Evolutionary conservation across 2,329 filamentous ascomycete species (phyloP), one percentile per base, ranked within the genome.

Genomic region (Xylaria sp.): DNA sequence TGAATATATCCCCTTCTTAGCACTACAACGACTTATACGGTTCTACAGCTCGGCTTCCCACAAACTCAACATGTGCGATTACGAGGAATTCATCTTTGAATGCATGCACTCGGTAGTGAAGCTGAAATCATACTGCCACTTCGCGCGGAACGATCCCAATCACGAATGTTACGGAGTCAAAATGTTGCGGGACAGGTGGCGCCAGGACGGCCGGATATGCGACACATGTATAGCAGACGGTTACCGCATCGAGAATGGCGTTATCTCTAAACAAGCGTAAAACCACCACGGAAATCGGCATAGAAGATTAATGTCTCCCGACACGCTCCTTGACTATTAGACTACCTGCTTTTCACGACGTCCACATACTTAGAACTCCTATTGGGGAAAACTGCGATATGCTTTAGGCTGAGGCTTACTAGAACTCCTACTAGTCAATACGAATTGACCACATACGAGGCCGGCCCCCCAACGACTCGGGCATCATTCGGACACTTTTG

Each of bases 111-210:
- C 83, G 5, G 80, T 82, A 18, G 79, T 85, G 30, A 86, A 88
- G 23, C 82, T 92, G 34, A 88, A 90, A 75, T 89, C 87, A 28
- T 86, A 93, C 78, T 94, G 92, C 78, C 92, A 94, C 79, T 89
- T 89, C 72, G 90, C 91, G 6, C 89, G 92, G 66, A 93, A 92
- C 76, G 89, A 93, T 72, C 87, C 87, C 0, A 84, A 86, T 69
- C 91, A 94, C 76, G 84, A 88, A 73, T 94, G 92, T 78, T 87
- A 87, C 71, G 85, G 89, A 12, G 87, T 92, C 63, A 90, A 91
- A 80, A 87, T 87, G 45, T 83, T 92, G 67, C 85, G 88, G 28
- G 81, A 88, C 69, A 87, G 87, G 75, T 88, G 86, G 83, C 82
- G 84, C 34, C 88, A 90, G 74, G 79, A 73, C 0, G 75, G 78